Conservation (phyloP, 768 basidiomycete species). For the Xerocomus brunneocitrinus region DNA sequence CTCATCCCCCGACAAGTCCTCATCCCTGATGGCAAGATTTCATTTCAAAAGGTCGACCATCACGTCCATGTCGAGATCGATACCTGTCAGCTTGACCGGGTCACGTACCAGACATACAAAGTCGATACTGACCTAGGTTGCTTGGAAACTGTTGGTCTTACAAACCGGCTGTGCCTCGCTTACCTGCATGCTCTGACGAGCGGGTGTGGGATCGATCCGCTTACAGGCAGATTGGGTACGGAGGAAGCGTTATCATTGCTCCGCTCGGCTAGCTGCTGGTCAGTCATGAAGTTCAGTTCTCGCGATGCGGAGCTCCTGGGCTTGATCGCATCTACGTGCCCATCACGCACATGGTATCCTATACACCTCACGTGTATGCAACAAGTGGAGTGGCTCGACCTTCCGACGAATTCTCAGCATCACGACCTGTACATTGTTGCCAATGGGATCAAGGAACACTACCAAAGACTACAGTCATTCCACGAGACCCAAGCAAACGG, state of each 20-base stretch:
- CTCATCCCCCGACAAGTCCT: constrained; percentile 23
- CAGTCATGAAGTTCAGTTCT: constrained; percentile 32
- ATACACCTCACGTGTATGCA: constrained; percentile 36
- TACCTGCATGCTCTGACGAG: constrained; percentile 46
- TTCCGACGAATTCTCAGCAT: constrained; percentile 28
- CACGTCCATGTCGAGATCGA: constrained; percentile 10
- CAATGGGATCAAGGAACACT: constrained; percentile 26
- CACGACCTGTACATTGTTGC: constrained; percentile 21
- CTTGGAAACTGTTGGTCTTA: constrained; percentile 15
- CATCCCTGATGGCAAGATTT: constrained; percentile 36
- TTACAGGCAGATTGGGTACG: constrained; percentile 25
- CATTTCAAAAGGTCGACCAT: constrained; percentile 23
- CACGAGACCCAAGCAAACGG: not conserved
- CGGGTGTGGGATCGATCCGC: constrained; percentile 36
- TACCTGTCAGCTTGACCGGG: not conserved
- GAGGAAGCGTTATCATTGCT: constrained; percentile 34
- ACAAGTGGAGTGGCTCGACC: constrained; percentile 26
- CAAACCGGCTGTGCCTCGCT: constrained; percentile 32
- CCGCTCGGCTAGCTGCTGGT: constrained; percentile 33
- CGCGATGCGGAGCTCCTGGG: constrained; percentile 29
- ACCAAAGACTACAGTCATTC: constrained; percentile 11
- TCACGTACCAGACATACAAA: constrained; percentile 23
- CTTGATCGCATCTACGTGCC: constrained; percentile 31
- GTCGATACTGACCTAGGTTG: constrained; percentile 28
- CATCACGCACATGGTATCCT: constrained; percentile 37